phyloP scores from a whole-genome alignment of 305 asterid species.

The Solanum chacoense region DNA sequence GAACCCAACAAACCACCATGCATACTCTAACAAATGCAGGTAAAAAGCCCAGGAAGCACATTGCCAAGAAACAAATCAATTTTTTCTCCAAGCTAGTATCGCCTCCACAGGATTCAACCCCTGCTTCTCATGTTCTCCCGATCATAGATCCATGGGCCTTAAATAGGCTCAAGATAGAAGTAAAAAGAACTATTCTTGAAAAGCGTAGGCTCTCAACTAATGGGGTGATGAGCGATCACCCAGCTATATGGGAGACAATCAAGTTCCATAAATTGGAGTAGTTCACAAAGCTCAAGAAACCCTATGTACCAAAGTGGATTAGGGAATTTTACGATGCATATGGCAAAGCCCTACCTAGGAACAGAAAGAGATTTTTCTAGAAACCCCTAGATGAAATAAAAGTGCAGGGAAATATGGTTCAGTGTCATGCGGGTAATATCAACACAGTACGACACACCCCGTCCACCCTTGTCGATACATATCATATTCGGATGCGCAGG shows the following conservation, averaged over 20 bases:
- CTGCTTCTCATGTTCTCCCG: neutral
- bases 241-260: neutral
- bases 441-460: neutral
- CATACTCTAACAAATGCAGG: neutral
- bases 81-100: neutral
- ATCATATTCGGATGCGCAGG: neutral
- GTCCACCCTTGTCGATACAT: neutral
- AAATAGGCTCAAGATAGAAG: neutral
- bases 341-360: neutral
- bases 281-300: neutral
- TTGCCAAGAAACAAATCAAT: neutral
- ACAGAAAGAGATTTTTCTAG: neutral
- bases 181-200: too few relatives aligned
- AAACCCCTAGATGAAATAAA: neutral
- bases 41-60: neutral
- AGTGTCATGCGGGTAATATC: neutral
- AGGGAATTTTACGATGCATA: neutral
- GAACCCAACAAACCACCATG: neutral
- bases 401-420: neutral
- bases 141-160: neutral
- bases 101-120: neutral
- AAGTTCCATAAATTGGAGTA: neutral
- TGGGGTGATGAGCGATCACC: neutral
- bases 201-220: neutral
- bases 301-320: neutral